phyloP scores from a whole-genome alignment of 2,329 filamentous ascomycete genomes.

The Colletotrichum salicis region DNA sequence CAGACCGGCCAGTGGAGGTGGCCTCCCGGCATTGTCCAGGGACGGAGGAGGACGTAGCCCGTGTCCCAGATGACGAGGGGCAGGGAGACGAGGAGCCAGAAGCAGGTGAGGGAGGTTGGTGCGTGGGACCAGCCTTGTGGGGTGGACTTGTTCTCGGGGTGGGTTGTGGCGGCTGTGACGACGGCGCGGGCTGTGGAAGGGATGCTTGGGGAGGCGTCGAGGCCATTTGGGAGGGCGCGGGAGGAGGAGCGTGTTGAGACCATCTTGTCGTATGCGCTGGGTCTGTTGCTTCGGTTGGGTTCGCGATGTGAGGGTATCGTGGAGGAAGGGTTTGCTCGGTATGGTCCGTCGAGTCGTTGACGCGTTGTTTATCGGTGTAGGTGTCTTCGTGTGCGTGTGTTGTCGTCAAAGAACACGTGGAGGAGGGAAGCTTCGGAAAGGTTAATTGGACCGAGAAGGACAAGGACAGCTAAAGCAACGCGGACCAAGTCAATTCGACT shows the following conservation, averaged over 20 bases:
- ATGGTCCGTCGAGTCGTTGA: background rate
- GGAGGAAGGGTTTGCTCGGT: background rate
- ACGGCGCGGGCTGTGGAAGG: conserved; percentile 32
- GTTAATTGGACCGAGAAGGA: background rate
- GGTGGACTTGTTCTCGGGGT: conserved; percentile 8
- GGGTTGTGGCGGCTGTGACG: conserved; percentile 25
- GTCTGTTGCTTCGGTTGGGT: no score
- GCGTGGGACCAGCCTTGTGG: conserved; percentile 48
- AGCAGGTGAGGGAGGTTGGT: conserved; percentile 59
- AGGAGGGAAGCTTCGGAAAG: background rate
- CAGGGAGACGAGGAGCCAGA: conserved; percentile 80
- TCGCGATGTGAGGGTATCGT: background rate
- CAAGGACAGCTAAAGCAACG: background rate
- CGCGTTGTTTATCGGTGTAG: background rate
- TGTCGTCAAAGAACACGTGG: no score
- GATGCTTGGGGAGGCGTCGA: conserved; percentile 38
- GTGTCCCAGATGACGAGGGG: conserved; percentile 86
- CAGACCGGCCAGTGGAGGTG: conserved; percentile 77
- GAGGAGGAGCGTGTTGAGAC: conserved; percentile 51
- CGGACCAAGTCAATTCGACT: background rate
- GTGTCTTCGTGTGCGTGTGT: no score
- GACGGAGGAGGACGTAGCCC: conserved; percentile 81
- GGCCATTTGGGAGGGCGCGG: conserved; percentile 41
- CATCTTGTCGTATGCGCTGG: conserved; percentile 41
- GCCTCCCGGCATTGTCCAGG: conserved; percentile 84